Percentiles rank a stretch among this genome's conserved stretches.
Evolutionary conservation across 192 early-diverging fungal genomes (phyloP).

Genomic region (Umbelopsis sp.): DNA sequence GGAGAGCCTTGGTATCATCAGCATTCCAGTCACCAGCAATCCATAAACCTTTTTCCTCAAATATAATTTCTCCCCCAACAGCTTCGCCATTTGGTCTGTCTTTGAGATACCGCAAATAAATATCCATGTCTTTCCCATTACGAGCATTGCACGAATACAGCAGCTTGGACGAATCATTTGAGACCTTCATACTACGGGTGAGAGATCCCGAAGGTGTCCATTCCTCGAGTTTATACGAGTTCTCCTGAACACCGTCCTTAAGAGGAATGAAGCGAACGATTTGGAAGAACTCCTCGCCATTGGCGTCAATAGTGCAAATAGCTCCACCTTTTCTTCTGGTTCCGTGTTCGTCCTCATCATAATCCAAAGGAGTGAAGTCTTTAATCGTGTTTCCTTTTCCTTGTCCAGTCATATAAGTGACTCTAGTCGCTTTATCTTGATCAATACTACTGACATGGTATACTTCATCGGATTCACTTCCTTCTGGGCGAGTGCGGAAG

Average conservation of each 20-base stretch:
- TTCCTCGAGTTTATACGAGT: neutral
- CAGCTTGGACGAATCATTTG: neutral
- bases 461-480: slow-evolving; percentile 2
- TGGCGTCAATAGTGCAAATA: slow-evolving; percentile 7
- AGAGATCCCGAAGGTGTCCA: slow-evolving; percentile 7
- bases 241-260: neutral
- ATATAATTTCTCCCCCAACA: neutral
- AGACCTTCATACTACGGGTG: neutral
- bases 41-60: neutral
- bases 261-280: neutral
- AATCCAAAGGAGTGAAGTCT: neutral
- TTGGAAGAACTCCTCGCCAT: slow-evolving; percentile 14
- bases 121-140: slow-evolving; percentile 15
- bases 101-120: slow-evolving; percentile 8
- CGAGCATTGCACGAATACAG: slow-evolving; percentile 6
- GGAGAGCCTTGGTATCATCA: neutral
- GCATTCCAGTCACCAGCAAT: neutral
- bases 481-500: slow-evolving; percentile 2
- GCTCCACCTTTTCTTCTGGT: neutral
- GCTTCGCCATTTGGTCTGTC: neutral
- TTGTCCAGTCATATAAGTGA: slow-evolving; percentile 17
- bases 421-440: neutral
- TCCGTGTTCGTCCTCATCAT: slow-evolving; percentile 7
- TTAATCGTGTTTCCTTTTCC: slow-evolving; percentile 10
- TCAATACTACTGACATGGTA: neutral